Evolutionary conservation across 352 stramenopile species (phyloP), one percentile per base, ranked within the genome.

Genomic region (Globisporangium megalacanthum): DNA sequence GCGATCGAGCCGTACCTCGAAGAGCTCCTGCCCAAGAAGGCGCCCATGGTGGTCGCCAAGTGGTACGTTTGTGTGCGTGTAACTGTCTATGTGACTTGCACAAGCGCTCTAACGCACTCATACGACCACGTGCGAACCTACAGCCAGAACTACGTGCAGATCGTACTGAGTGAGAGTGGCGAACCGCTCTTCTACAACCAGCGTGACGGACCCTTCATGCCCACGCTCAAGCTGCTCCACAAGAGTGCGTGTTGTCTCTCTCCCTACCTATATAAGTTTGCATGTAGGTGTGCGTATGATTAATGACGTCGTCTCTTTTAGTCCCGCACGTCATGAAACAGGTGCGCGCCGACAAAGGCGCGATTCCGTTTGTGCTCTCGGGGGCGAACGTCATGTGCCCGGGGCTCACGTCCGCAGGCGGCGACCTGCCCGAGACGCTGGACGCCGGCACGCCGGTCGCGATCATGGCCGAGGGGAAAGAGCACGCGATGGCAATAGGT

Each of bases 381-480:
- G 97, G 97, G 15, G 97, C 97, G 22, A 98, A 99, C 77, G 94
- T 99, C 55, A 99, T 99, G 97, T 99, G 96, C 60, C 96, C 96
- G 14, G 97, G 97, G 17, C 79, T 99, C 14, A 99, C 96, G 6
- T 98, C 96, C 60, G 82, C 87, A 17, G 96, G 96, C 42, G 95
- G 94, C 20, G 77, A 95, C 60, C 94, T 99, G 83, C 88, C 91
- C 9, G 82, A 95, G 36, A 79, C 97, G 20, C 58, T 97, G 59
- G 69, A 74, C 11, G 83, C 68, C 54, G 93, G 81, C 47, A 94
- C 77, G 49, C 84, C 89, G 0, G 91, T 97, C 54, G 91, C 91
- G 29, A 98, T 99, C 65, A 97, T 97, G 88, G 97, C 97, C 5
- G 96, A 99, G 68, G 96, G 96, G 52, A 99, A 99, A 73, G 86